Evolutionary conservation across 2,329 filamentous ascomycete species (phyloP).

Genomic region (Fusarium verrucosum): DNA sequence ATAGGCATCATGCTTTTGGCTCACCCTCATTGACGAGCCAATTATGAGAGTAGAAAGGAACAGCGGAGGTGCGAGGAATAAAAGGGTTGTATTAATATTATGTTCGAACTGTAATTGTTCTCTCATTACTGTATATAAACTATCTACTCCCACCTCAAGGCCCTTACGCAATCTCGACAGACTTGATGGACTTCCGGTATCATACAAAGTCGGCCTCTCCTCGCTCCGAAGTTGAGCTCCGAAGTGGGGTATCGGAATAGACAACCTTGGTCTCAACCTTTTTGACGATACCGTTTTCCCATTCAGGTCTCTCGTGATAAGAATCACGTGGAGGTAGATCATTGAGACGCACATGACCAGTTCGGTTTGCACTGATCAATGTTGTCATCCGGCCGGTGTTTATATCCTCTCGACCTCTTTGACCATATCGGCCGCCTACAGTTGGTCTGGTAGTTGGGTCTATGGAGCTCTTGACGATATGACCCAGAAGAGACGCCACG

Average conservation of each 20-base stretch:
- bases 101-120: too few species aligned
- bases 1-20: too few species aligned
- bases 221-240: background rate
- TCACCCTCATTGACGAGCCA: too few species aligned
- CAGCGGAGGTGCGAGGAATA: too few species aligned
- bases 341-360: slow-evolving; percentile 20
- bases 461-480: slow-evolving; percentile 27
- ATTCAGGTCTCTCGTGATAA: background rate
- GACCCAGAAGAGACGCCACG: slow-evolving; percentile 9
- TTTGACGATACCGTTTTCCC: slow-evolving; percentile 24
- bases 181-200: background rate
- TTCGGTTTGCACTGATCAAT: slow-evolving; percentile 20
- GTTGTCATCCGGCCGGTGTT: slow-evolving; percentile 17
- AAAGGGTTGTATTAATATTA: too few species aligned
- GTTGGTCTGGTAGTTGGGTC: background rate
- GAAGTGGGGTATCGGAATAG: background rate
- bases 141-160: background rate
- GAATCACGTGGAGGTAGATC: background rate
- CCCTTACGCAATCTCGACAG: background rate
- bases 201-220: background rate
- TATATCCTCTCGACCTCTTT: slow-evolving; percentile 4
- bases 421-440: background rate
- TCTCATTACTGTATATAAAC: background rate
- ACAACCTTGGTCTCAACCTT: slow-evolving; percentile 25
- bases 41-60: too few species aligned